Percentiles rank a stretch among this genome's conserved stretches.
These are phyloP conservation scores for Hirsutella rhossiliensis DNA, from an alignment of 2,329 filamentous ascomycete species.

Conservation along the genomic window DNA sequence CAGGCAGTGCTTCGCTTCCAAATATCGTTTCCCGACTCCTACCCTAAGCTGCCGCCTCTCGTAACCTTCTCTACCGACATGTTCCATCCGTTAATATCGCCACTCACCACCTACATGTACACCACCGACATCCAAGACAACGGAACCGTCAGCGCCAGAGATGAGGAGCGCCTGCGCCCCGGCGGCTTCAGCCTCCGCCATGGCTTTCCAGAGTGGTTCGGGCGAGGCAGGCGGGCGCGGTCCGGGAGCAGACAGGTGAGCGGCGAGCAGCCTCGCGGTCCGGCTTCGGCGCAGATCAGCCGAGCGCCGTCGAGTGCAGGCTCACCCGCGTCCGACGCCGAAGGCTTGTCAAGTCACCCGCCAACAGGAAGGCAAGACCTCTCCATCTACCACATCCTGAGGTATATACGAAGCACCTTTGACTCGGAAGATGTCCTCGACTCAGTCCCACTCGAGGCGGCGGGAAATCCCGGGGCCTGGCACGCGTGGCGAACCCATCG, in stretches of 20 bases:
- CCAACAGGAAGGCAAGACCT: slow-evolving; percentile 29
- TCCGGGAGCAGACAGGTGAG: slow-evolving; percentile 27
- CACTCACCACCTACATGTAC: slow-evolving; percentile 90
- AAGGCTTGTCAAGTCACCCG: slow-evolving; percentile 23
- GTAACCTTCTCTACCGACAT: slow-evolving; percentile 87
- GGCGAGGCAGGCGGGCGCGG: slow-evolving; percentile 36
- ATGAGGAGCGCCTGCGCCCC: slow-evolving; percentile 72
- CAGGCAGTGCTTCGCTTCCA: slow-evolving; percentile 82
- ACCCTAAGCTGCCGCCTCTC: slow-evolving; percentile 67
- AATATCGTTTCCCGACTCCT: slow-evolving; percentile 72
- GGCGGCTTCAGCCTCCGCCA: slow-evolving; percentile 85
- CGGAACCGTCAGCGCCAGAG: slow-evolving; percentile 70
- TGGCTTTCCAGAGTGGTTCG: slow-evolving; percentile 86
- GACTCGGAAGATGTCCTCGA: slow-evolving; percentile 68
- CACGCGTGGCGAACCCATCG: slow-evolving; percentile 80
- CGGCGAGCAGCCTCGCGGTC: slow-evolving; percentile 20
- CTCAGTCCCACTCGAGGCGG: slow-evolving; percentile 64
- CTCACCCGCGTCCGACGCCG: slow-evolving; percentile 17
- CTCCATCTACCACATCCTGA: slow-evolving; percentile 56
- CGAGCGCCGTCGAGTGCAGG: slow-evolving; percentile 8
- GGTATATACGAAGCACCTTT: slow-evolving; percentile 75
- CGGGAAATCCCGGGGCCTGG: slow-evolving; percentile 85
- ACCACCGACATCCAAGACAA: slow-evolving; percentile 64
- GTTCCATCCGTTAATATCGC: slow-evolving; percentile 88
- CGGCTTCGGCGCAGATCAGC: slow-evolving; percentile 12